Evolutionary conservation across 2,329 filamentous ascomycete species (phyloP).

Genomic region (Pyrenophora teres): DNA sequence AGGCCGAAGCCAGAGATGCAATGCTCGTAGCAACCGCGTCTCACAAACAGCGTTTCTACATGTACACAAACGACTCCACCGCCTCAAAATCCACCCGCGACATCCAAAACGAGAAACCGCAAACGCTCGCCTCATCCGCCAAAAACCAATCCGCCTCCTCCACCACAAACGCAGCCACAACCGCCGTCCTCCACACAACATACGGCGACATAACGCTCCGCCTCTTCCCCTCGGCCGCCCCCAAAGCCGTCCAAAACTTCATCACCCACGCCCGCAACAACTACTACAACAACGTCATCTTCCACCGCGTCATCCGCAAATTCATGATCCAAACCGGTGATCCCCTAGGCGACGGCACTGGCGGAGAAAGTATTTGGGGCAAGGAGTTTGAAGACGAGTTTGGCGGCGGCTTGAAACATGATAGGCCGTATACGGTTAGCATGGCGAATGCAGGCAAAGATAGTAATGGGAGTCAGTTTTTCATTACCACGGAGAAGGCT

Average conservation of each 20-base stretch:
- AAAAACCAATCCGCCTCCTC: too few relatives aligned
- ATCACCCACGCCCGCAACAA: slow-evolving; percentile 85
- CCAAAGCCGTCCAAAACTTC: slow-evolving; percentile 96
- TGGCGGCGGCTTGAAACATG: slow-evolving; percentile 77
- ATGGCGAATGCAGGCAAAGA: slow-evolving; percentile 98
- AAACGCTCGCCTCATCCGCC: slow-evolving; percentile 56
- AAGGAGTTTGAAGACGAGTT: slow-evolving; percentile 93
- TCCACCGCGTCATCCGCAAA: slow-evolving; percentile 94
- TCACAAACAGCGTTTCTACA: slow-evolving; percentile 91
- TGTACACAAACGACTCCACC: slow-evolving; percentile 91
- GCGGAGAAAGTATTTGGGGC: slow-evolving; percentile 93
- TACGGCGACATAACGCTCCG: slow-evolving; percentile 93
- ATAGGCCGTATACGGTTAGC: slow-evolving; percentile 93
- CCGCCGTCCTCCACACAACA: slow-evolving; percentile 87
- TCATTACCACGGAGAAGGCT: slow-evolving; percentile 97
- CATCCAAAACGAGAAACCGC: slow-evolving; percentile 92
- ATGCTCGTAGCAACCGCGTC: slow-evolving; percentile 84
- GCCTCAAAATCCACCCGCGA: slow-evolving; percentile 65
- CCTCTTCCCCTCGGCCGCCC: slow-evolving; percentile 89
- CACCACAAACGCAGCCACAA: slow-evolving; percentile 60
- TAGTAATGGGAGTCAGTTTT: slow-evolving; percentile 96
- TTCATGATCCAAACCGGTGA: slow-evolving; percentile 97
- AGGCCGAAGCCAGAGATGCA: slow-evolving; percentile 88
- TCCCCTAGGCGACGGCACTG: slow-evolving; percentile 84
- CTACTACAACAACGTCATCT: slow-evolving; percentile 98